Evolutionary conservation across 176 grass and related monocot genomes (phyloP).

Genomic region (Carex parvula): DNA sequence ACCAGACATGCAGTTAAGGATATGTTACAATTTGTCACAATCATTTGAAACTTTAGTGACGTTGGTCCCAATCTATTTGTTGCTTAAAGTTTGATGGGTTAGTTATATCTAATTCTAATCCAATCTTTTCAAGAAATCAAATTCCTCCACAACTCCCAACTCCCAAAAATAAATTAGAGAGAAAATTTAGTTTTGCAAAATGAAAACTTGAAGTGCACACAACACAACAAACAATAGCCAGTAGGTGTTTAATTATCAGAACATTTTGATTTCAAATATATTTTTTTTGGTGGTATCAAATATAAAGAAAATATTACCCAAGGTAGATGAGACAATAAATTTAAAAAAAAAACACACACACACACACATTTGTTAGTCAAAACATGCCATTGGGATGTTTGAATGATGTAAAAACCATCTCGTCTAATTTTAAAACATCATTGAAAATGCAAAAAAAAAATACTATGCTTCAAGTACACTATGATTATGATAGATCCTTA

Average conservation of each 20-base stretch:
- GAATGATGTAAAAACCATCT: background rate
- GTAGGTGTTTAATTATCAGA: background rate
- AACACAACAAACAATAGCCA: background rate
- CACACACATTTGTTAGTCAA: background rate
- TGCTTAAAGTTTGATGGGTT: slow-evolving; percentile 10
- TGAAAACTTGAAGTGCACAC: background rate
- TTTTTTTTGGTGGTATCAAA: background rate
- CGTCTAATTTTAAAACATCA: background rate
- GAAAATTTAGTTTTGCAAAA: background rate
- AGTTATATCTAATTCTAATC: slow-evolving; percentile 14
- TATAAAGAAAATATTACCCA: background rate
- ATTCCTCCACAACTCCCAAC: background rate
- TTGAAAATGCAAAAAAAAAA: background rate
- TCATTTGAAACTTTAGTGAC: slow-evolving; percentile 11
- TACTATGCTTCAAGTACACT: background rate
- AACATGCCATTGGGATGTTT: background rate
- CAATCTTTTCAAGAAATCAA: background rate
- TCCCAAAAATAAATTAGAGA: background rate
- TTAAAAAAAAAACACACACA: background rate
- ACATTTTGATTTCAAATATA: background rate
- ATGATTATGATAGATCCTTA: background rate
- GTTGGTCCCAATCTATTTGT: background rate
- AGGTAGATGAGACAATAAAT: background rate
- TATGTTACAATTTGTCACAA: slow-evolving; percentile 4
- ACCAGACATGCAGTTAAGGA: background rate